Percentiles rank a stretch among this genome's conserved stretches.
Conservation (phyloP, 2,329 filamentous ascomycete species). For the Exophiala calicioides region DNA sequence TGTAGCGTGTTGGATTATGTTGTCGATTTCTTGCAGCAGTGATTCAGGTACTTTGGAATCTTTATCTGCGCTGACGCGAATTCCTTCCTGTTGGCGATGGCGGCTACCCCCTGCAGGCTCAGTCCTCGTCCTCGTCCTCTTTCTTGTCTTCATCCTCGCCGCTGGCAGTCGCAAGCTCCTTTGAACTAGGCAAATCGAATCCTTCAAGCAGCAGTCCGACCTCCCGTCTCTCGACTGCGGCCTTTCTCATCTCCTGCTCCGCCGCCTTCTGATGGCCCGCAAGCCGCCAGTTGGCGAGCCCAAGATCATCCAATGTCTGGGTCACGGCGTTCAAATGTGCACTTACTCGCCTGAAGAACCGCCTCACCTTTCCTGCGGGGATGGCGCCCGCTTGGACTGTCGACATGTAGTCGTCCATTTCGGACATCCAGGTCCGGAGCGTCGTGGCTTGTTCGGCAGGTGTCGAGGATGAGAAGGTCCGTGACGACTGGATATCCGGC, state of each 20-base stretch:
- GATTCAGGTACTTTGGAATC: too few species aligned
- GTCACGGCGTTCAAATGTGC: slow-evolving; percentile 1
- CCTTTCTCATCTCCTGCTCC: background rate
- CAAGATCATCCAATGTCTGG: slow-evolving; percentile 2
- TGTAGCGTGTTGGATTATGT: too few species aligned
- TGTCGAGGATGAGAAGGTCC: background rate
- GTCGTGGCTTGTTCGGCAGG: slow-evolving; percentile 3
- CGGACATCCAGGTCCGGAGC: slow-evolving; percentile 3
- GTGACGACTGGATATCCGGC: background rate
- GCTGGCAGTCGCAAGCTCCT: background rate
- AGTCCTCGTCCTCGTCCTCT: too few species aligned
- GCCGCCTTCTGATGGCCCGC: background rate
- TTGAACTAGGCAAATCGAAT: background rate
- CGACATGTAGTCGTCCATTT: slow-evolving; percentile 1
- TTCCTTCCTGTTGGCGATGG: too few species aligned
- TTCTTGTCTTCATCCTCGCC: background rate
- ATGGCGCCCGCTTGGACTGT: slow-evolving; percentile 3
- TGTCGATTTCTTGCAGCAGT: too few species aligned
- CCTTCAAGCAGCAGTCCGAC: background rate
- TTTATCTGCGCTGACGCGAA: too few species aligned
- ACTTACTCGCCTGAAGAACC: slow-evolving; percentile 1
- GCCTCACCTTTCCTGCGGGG: background rate
- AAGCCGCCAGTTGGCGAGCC: background rate
- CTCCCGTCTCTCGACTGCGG: slow-evolving; percentile 1
- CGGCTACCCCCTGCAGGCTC: too few species aligned